Evolutionary conservation across 768 basidiomycete species (phyloP).

Genomic region (Collybiopsis confluens): DNA sequence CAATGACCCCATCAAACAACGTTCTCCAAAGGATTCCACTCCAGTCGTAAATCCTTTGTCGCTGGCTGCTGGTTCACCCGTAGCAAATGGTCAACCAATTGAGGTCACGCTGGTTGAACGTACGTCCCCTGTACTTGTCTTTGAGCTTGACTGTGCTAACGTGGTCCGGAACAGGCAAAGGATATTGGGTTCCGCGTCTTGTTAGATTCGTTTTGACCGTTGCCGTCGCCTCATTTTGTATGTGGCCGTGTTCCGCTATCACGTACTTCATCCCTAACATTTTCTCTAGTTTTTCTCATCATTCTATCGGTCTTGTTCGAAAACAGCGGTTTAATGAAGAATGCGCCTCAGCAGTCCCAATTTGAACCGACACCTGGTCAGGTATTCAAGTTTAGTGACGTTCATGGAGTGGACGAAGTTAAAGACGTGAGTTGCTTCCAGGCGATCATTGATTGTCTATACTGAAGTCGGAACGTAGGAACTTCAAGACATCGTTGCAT

Average conservation of each 20-base stretch:
- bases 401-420: slow-evolving; percentile 96
- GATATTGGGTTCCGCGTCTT: slow-evolving; percentile 59
- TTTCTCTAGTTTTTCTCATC: slow-evolving; percentile 66
- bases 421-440: slow-evolving; percentile 59
- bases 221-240: slow-evolving; percentile 61
- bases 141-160: not conserved
- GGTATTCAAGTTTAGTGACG: slow-evolving; percentile 87
- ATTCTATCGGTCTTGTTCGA: slow-evolving; percentile 87
- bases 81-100: slow-evolving; percentile 49
- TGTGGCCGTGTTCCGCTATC: slow-evolving; percentile 23
- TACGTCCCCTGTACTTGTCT: slow-evolving; percentile 30
- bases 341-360: slow-evolving; percentile 73
- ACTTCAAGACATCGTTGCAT: slow-evolving; percentile 91
- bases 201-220: slow-evolving; percentile 58
- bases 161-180: slow-evolving; percentile 47
- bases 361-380: slow-evolving; percentile 82
- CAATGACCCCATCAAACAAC: slow-evolving; percentile 14
- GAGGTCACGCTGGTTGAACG: slow-evolving; percentile 82
- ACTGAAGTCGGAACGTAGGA: slow-evolving; percentile 49
- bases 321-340: slow-evolving; percentile 90
- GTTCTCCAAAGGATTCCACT: not conserved
- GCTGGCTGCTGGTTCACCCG: slow-evolving; percentile 32
- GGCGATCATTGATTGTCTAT: not conserved
- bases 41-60: not conserved
- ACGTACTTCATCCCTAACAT: not conserved